Base-by-base conservation (phyloP, 345 rosid genomes). In the Salix caprea region DNA sequence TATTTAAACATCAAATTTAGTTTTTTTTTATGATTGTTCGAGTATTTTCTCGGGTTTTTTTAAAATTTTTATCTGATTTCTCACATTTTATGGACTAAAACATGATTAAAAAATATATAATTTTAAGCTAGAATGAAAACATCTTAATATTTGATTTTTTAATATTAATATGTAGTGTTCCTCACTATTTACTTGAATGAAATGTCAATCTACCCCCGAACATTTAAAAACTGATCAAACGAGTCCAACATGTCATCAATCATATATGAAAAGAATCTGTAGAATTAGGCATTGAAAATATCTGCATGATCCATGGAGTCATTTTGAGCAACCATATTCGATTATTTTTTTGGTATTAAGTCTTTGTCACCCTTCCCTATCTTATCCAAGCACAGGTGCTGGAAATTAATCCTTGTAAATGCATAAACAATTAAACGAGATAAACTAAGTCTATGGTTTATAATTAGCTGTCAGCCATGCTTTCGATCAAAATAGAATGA, bases 281-380 rank as follows among this genome's bases (percentile, higher is more conserved):
- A 12, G 77, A 81, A 60, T 40, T 75, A 23, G 82, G 80, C 68
- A 66, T 76, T 76, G 74, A 76, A 76, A 73, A 54, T 15, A 28
- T 4, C 34, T 42, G 26, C 39, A 54, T 1, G 19, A 39, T 61
- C 13, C 18, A 23, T 9, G 21, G 14, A 56, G 65, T 65, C 56
- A 74, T 52, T 34, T 40, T 65, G 15, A 54, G 36, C 30, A 8
- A 40, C 39, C n/a, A 14, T 40, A 4, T 26, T 70, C 54, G 15
- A 23, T 32, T 65, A 52, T 70, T 2, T 52, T 70, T 2, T 34
- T 64, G 65, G 12, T 26, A 37, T 66, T 16, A 44, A 66, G 78
- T 78, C 84, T 11, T 36, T 26, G 67, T 78, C 79, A 32, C 64
- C 67, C 24, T 6, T 58, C 21, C 74, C 12, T 56, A 65, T 81